Conservation (phyloP, 441 rosid genomes). For the Manihot esculenta region DNA sequence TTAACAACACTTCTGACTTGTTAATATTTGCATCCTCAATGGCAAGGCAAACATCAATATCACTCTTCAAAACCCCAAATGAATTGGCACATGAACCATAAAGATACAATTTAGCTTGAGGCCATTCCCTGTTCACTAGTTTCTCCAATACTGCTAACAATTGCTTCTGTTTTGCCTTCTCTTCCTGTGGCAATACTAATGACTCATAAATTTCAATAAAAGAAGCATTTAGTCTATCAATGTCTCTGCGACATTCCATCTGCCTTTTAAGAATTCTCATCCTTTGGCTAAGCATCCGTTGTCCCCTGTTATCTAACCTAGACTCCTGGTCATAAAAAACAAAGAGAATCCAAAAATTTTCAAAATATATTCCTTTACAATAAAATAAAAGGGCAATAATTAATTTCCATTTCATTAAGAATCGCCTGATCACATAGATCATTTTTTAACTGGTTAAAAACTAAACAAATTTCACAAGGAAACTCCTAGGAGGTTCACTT, state of each 20-base stretch:
- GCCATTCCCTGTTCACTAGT: conserved; percentile 83
- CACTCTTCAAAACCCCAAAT: conserved; percentile 88
- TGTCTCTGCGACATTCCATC: conserved; percentile 62
- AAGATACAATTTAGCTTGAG: conserved; percentile 70
- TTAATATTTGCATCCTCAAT: conserved; percentile 50
- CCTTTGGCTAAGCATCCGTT: conserved; percentile 60
- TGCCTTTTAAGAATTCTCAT: conserved; percentile 54
- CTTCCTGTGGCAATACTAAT: conserved; percentile 75
- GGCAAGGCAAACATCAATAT: conserved; percentile 90
- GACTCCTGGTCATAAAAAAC: conserved; percentile 53
- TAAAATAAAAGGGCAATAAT: not conserved
- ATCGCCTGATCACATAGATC: not conserved
- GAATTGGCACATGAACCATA: conserved; percentile 97
- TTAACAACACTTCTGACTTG: conserved; percentile 70
- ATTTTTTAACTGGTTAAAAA: not conserved
- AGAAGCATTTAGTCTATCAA: conserved; percentile 49
- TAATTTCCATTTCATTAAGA: conserved; percentile 6
- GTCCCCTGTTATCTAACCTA: conserved; percentile 79
- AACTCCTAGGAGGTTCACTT: not conserved
- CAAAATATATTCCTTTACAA: not conserved
- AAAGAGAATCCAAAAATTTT: conserved; percentile 20
- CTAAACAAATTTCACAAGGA: not conserved
- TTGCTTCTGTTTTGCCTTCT: conserved; percentile 76
- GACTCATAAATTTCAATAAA: conserved; percentile 69
- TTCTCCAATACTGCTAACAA: conserved; percentile 60